Percentiles rank a stretch among this genome's conserved stretches.
These are phyloP conservation scores for Leccinum pachyderme DNA, from an alignment of 1,284 basidiomycete genomes.

Conservation along the genomic window DNA sequence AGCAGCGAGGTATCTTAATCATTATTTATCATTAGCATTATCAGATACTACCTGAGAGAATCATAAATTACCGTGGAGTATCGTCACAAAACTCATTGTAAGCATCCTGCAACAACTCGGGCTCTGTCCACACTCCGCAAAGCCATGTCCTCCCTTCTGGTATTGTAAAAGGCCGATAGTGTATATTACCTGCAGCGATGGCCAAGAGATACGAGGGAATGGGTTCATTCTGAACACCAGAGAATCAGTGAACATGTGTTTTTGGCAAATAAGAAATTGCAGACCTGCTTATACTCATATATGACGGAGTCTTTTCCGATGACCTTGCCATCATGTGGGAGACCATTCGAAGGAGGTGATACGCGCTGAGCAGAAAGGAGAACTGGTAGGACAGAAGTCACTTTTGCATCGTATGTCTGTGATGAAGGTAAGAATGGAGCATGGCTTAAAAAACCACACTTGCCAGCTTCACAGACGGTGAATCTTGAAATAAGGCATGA, in stretches of 20 bases:
- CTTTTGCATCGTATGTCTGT: constrained; percentile 76
- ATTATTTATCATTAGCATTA: neutral
- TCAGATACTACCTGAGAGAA: neutral
- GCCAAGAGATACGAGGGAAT: constrained; percentile 90
- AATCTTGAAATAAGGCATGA: constrained; percentile 42
- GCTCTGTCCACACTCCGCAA: constrained; percentile 90
- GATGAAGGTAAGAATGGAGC: constrained; percentile 4
- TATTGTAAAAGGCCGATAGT: constrained; percentile 64
- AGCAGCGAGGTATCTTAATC: constrained; percentile 64
- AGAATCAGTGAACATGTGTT: neutral
- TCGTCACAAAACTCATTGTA: constrained; percentile 90
- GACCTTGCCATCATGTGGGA: constrained; percentile 64
- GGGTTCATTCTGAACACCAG: constrained; percentile 57
- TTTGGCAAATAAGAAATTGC: neutral
- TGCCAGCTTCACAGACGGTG: constrained; percentile 71
- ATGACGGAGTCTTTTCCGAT: constrained; percentile 68
- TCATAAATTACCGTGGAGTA: constrained; percentile 57
- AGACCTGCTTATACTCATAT: constrained; percentile 71
- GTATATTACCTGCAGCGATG: constrained; percentile 81
- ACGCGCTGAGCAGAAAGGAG: constrained; percentile 81
- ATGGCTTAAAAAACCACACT: constrained; percentile 18
- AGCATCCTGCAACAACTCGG: constrained; percentile 73
- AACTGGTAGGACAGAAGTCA: constrained; percentile 76
- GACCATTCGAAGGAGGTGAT: constrained; percentile 70
- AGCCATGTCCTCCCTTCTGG: constrained; percentile 68